phyloP scores from a whole-genome alignment of 352 stramenopile genomes.

The Hyaloperonospora brassicae region DNA sequence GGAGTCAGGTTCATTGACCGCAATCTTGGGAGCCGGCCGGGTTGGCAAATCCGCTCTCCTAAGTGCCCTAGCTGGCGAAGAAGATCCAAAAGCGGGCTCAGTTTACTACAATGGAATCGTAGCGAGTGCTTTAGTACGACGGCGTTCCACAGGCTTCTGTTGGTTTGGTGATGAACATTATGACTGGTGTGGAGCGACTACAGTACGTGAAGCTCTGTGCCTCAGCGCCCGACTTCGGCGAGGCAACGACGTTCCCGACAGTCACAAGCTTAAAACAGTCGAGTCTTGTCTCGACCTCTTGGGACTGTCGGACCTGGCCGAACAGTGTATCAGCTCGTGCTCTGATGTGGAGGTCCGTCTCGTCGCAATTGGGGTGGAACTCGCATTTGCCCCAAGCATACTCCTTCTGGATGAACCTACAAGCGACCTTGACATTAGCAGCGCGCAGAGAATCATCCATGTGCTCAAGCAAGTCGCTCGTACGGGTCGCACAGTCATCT shows the following conservation, averaged over 20 bases:
- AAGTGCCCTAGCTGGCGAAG: slow-evolving; percentile 12
- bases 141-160: slow-evolving; percentile 19
- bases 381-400: slow-evolving; percentile 16
- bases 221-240: slow-evolving; percentile 18
- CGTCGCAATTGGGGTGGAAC: slow-evolving; percentile 23
- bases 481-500: slow-evolving; percentile 24
- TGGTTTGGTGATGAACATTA: slow-evolving; percentile 18
- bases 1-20: slow-evolving; percentile 17
- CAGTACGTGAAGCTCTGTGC: slow-evolving; percentile 21
- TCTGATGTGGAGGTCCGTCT: slow-evolving; percentile 15
- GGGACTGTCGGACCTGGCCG: slow-evolving; percentile 16
- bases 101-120: slow-evolving; percentile 21
- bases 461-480: slow-evolving; percentile 17
- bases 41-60: slow-evolving; percentile 13
- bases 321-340: slow-evolving; percentile 10
- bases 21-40: slow-evolving; percentile 15
- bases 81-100: slow-evolving; percentile 8
- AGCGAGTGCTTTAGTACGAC: slow-evolving; percentile 13
- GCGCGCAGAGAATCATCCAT: slow-evolving; percentile 13
- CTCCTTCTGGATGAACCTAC: slow-evolving; percentile 24
- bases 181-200: slow-evolving; percentile 15
- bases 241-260: slow-evolving; percentile 8
- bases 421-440: slow-evolving; percentile 12
- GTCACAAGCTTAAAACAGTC: slow-evolving; percentile 8
- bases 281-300: slow-evolving; percentile 20